Conservation (phyloP, 257 asterid species). For the Scutellaria baicalensis region DNA sequence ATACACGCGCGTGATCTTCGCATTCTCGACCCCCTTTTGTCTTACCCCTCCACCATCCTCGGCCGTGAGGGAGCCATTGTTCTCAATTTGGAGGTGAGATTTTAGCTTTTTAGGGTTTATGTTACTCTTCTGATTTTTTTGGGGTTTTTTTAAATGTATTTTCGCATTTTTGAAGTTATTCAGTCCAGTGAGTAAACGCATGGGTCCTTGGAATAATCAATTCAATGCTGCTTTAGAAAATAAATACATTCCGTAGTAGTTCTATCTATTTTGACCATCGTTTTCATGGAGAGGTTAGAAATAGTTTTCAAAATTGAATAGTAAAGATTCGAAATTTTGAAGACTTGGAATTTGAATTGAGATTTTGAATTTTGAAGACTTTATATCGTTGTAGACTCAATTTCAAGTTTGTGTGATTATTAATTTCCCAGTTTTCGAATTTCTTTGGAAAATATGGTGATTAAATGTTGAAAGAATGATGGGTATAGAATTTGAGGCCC, state of each 20-base stretch:
- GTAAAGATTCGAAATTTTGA: background rate
- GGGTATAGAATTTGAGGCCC: background rate
- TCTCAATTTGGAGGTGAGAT: conserved; percentile 70
- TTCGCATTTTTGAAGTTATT: background rate
- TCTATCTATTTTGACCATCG: no score
- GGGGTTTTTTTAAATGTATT: background rate
- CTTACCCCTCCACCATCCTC: conserved; percentile 80
- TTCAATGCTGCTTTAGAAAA: background rate
- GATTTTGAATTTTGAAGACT: background rate
- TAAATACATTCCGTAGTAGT: no score
- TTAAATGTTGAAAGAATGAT: background rate
- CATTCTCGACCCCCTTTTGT: conserved; percentile 72
- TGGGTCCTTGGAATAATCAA: background rate
- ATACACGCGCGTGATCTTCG: conserved; percentile 93
- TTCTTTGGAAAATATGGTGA: background rate
- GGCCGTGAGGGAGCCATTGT: conserved; percentile 91
- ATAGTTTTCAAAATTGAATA: background rate
- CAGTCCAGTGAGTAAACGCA: background rate
- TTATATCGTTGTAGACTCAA: background rate
- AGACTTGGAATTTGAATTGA: background rate
- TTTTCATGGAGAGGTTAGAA: background rate
- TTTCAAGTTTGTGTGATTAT: background rate
- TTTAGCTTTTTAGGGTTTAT: background rate
- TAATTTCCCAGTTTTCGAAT: background rate
- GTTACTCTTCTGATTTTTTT: background rate